Evolutionary conservation across 208 protist species (phyloP), one percentile per base, ranked within the genome.

Genomic region (Leishmania tarentolae): DNA sequence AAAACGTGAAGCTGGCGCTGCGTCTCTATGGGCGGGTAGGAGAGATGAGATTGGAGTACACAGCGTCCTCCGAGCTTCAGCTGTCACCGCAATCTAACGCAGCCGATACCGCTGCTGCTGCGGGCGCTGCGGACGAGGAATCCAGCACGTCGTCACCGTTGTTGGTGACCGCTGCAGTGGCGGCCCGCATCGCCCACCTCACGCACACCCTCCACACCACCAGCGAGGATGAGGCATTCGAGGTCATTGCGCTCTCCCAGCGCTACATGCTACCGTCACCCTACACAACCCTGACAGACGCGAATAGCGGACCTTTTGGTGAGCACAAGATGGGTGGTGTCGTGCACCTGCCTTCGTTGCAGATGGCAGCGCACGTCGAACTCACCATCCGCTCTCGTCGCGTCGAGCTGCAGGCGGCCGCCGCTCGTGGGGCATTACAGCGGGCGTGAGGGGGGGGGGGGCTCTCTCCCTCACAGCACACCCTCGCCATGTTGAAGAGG

Each of bases 21-120:
- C 83, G 52, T n/a, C 81, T 88, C 17, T 85, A 76, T 1, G 94
- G 92, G 2, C 77, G 88, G 8, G 83, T 95, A 35, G 92, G 92
- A 31, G 75, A 84, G 11, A 59, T 75, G 4, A 59, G 88, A 8
- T 53, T 94, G 31, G 94, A 97, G 84, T 95, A 89, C 85, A 88
- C 86, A 57, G 91, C 84, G 59, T 47, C 76, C 15, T 70, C 71
- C 21, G 79, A 78, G 59, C 24, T 88, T 19, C 50, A 57, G n/a
- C 56, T 52, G 72, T 79, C 37, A 57, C 75, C 44, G 50, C 52
- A 40, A 35, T 21, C n/a, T 5, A 53, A 63, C 72, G 73, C 35
- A 31, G 52, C 52, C 44, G 65, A 2, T 40, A 52, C 11, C 63
- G 83, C 78, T 47, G 81, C 76, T 42, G 79, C 59, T 13, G 42